Evolutionary conservation across 192 early-diverging fungal species (phyloP).

Genomic region (Entomortierella chlamydospora): DNA sequence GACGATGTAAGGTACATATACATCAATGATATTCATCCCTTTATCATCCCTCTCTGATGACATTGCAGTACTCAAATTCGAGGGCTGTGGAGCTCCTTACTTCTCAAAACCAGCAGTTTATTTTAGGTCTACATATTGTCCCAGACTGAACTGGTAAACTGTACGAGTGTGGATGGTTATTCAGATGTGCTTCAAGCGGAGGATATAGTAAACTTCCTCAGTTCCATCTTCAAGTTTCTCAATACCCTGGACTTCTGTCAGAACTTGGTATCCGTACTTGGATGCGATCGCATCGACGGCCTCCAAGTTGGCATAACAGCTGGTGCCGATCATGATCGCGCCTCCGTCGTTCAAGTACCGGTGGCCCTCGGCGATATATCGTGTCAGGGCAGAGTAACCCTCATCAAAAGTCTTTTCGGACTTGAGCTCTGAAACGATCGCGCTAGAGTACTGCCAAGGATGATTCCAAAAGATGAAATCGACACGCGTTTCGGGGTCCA

Average conservation of each 20-base stretch:
- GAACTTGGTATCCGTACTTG: constrained; percentile 1
- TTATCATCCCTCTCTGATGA: too few relatives aligned
- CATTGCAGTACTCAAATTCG: too few relatives aligned
- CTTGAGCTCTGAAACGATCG: neutral
- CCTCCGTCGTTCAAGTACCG: neutral
- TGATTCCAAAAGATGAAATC: constrained; percentile 25
- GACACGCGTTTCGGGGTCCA: neutral
- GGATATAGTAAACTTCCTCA: constrained; percentile 14
- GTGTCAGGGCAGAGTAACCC: neutral
- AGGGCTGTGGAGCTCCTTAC: too few relatives aligned
- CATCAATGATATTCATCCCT: too few relatives aligned
- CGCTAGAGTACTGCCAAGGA: neutral
- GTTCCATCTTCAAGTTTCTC: constrained; percentile 7
- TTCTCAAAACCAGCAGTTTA: too few relatives aligned
- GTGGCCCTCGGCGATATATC: neutral
- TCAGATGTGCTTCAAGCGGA: constrained; percentile 5
- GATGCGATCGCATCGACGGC: neutral
- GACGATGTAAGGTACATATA: too few relatives aligned
- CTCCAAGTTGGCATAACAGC: constrained; percentile 16
- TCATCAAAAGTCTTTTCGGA: constrained; percentile 18
- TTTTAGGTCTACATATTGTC: too few relatives aligned
- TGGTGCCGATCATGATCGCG: constrained; percentile 11
- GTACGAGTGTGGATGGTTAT: too few relatives aligned
- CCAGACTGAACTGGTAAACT: too few relatives aligned
- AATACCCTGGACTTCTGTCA: neutral